Conservation (phyloP, 441 rosid species). For the Jatropha multifida region DNA sequence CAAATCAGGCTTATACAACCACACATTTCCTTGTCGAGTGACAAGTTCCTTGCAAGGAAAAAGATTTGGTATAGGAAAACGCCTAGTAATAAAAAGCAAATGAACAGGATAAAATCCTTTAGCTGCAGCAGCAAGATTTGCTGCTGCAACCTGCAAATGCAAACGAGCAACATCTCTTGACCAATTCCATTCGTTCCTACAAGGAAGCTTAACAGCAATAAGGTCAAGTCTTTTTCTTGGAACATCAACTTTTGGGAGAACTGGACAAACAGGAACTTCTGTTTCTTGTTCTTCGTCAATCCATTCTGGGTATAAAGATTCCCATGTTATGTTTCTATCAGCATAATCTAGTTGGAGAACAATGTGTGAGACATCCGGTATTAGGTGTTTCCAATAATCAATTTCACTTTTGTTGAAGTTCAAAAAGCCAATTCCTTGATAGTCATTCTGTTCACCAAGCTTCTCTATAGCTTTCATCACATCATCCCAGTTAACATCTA, state of each 20-base stretch:
- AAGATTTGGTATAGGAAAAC: constrained; percentile 74
- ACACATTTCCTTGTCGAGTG: constrained; percentile 49
- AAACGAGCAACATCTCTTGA: constrained; percentile 80
- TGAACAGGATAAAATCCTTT: constrained; percentile 68
- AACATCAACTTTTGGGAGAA: constrained; percentile 54
- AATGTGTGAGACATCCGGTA: constrained; percentile 41
- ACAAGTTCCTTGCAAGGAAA: constrained; percentile 78
- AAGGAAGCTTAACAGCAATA: constrained; percentile 79
- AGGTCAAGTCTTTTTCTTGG: constrained; percentile 66
- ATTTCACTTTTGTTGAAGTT: constrained; percentile 65
- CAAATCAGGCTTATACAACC: constrained; percentile 71
- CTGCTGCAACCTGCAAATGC: constrained; percentile 83
- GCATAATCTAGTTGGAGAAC: constrained; percentile 49
- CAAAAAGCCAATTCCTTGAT: constrained; percentile 61
- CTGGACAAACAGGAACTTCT: constrained; percentile 74
- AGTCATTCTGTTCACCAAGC: constrained; percentile 39
- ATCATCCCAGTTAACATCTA: constrained; percentile 62
- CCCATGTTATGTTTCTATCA: constrained; percentile 69
- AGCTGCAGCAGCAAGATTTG: constrained; percentile 59
- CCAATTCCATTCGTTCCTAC: constrained; percentile 76
- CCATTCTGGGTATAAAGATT: constrained; percentile 86
- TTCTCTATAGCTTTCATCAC: constrained; percentile 43
- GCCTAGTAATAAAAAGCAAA: constrained; percentile 53
- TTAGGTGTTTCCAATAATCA: constrained; percentile 54
- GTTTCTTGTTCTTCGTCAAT: constrained; percentile 90